Base-by-base conservation (phyloP, 768 basidiomycete species). In the Pisolithus marmoratus region DNA sequence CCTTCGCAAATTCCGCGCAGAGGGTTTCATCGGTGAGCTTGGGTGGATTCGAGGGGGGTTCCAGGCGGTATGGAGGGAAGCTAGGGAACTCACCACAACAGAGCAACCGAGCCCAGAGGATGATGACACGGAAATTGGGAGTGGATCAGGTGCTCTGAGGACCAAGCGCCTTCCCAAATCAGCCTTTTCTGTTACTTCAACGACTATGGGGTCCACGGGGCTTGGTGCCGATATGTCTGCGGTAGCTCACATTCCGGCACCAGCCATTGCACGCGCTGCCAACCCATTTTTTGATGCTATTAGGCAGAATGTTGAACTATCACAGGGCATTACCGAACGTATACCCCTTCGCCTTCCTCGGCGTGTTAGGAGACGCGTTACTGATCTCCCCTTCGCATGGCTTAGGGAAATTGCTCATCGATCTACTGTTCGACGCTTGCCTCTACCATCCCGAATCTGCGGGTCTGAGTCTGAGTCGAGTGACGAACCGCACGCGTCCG, bases 221-320 rank as follows among this genome's bases (percentile, higher is more conserved):
- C 53, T 46, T 47, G 38, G 43, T 15, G 20, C 54, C 17, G 46
- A 49, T 22, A 48, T 50, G 3, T 14, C 14, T 46, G 38, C 43
- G 15, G 24, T 54, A 24, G 47, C 47, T 38, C 56, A 56, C 38
- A 59, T 60, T 42, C 62, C 60, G 36, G 65, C 56, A 12, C 58
- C 52, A 46, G 56, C 54, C 46, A 51, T 56, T 62, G 47, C 57
- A 26, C 67, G 47, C 64, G 72, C 60, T 60, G 60, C 70, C 4
- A 97, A 95, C 65, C 95, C 95, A 9, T 98, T 98, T 72, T 97
- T 91, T 59, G 94, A 98, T 68, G 86, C 88, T 60, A 89, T 98
- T 60, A 84, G 89, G 37, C 90, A 93, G 69, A 90, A 92, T 59
- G 65, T 83, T 2, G 93, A 96, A 70, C 80, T 96, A 22, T 80